Conservation (phyloP, 768 basidiomycete genomes). For the Pulveroboletus sp. region DNA sequence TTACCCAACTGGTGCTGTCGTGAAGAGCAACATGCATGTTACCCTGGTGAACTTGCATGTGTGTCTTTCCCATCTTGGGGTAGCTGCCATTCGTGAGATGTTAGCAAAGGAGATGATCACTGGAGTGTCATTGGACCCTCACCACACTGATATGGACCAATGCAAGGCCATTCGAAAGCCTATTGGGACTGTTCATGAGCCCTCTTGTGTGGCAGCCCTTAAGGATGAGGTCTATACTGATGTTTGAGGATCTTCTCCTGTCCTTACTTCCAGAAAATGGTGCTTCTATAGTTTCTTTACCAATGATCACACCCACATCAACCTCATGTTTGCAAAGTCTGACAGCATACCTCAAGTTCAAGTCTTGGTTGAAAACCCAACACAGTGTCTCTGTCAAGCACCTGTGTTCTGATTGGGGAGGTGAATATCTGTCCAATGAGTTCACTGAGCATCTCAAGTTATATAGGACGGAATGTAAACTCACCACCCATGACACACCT, state of each 20-base stretch:
- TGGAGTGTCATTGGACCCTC: constrained; percentile 26
- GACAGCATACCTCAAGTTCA: constrained; percentile 7
- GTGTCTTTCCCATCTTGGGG: constrained; percentile 35
- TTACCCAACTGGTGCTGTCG: background rate
- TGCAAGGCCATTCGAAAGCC: constrained; percentile 42
- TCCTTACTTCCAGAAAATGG: background rate
- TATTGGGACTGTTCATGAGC: constrained; percentile 18
- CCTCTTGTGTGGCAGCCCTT: constrained; percentile 8
- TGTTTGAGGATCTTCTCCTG: background rate
- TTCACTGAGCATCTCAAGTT: background rate
- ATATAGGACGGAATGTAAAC: background rate
- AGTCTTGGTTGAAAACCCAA: constrained; percentile 1
- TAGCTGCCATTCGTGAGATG: constrained; percentile 18
- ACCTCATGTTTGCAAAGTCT: constrained; percentile 1
- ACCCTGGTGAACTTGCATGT: constrained; percentile 33
- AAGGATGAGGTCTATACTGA: constrained; percentile 15
- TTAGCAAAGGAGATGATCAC: constrained; percentile 29
- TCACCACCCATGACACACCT: background rate
- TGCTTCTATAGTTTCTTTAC: constrained; percentile 12
- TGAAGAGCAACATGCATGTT: background rate
- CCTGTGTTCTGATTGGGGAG: constrained; percentile 2
- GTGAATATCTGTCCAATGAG: constrained; percentile 29
- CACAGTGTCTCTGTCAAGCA: background rate
- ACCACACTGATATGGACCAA: constrained; percentile 19
- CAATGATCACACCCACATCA: constrained; percentile 6